Conservation (phyloP, 805 yeast genomes). For the Isabelozyma pseudorhagii region DNA sequence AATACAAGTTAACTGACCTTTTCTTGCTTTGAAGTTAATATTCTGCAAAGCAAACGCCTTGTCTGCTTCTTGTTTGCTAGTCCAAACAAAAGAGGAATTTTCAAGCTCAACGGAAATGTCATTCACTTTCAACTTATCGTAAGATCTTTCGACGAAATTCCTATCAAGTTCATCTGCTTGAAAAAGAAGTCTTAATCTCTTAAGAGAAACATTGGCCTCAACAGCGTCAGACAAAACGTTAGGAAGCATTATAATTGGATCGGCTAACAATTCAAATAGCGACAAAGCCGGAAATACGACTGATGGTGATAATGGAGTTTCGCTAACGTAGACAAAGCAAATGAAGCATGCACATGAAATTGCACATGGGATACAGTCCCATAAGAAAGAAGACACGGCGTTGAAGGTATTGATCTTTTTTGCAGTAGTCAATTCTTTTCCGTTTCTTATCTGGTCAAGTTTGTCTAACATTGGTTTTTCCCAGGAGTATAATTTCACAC, state of each 20-base stretch:
- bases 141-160: conserved; percentile 16
- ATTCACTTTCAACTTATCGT: conserved; percentile 12
- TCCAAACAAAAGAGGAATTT: conserved; percentile 29
- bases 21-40: conserved; percentile 29
- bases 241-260: conserved; percentile 33
- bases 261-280: conserved; percentile 32
- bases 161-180: conserved; percentile 31
- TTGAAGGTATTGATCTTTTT: conserved; percentile 29
- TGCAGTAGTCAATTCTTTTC: conserved; percentile 27
- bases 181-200: conserved; percentile 31
- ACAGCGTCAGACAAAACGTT: conserved; percentile 22
- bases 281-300: conserved; percentile 40
- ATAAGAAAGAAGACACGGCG: conserved; percentile 29
- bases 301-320: conserved; percentile 30
- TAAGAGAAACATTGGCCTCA: conserved; percentile 30
- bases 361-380: conserved; percentile 38
- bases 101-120: conserved; percentile 22
- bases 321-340: conserved; percentile 20
- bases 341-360: conserved; percentile 32
- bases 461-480: conserved; percentile 36
- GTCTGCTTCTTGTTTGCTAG: no score
- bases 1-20: conserved; percentile 36
- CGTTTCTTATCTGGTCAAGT: conserved; percentile 30
- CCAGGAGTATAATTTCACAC: conserved; percentile 41
- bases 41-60: conserved; percentile 22